Conservation (phyloP, 345 rosid genomes). For the Arabidopsis suecica region DNA sequence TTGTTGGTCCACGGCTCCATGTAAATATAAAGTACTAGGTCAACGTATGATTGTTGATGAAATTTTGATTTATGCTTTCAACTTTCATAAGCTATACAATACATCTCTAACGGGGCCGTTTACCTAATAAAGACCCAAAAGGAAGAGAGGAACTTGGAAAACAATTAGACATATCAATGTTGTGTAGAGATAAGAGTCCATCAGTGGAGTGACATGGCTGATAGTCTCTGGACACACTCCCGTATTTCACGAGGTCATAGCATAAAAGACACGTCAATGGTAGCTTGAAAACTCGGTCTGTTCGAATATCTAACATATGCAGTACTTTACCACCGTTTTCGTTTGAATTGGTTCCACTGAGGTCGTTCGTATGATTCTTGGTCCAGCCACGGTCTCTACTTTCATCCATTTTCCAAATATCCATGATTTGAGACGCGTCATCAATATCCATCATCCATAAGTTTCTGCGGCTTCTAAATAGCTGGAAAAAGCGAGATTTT, state of each 20-base stretch:
- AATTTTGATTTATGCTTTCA: too few relatives aligned
- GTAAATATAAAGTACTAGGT: not conserved
- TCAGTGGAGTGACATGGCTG: constrained; percentile 10
- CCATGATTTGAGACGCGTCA: not conserved
- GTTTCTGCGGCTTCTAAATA: not conserved
- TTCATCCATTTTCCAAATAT: constrained; percentile 11
- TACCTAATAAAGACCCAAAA: not conserved
- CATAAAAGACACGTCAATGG: not conserved
- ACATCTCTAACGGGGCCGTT: not conserved
- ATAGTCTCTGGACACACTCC: not conserved
- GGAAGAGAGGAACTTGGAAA: not conserved
- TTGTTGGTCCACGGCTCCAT: not conserved
- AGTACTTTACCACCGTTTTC: not conserved
- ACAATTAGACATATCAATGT: not conserved
- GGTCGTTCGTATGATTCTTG: constrained; percentile 5
- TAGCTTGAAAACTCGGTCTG: not conserved
- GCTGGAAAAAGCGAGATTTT: not conserved
- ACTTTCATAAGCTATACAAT: not conserved
- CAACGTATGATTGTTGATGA: not conserved
- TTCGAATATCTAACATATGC: not conserved
- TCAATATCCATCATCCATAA: not conserved
- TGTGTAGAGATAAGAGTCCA: constrained; percentile 1
- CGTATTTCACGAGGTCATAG: not conserved
- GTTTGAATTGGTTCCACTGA: not conserved
- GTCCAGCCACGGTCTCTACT: not conserved